Evolutionary conservation across 805 yeast genomes (phyloP), one percentile per base, ranked within the genome.

Genomic region (Starmerella sirachaensis): DNA sequence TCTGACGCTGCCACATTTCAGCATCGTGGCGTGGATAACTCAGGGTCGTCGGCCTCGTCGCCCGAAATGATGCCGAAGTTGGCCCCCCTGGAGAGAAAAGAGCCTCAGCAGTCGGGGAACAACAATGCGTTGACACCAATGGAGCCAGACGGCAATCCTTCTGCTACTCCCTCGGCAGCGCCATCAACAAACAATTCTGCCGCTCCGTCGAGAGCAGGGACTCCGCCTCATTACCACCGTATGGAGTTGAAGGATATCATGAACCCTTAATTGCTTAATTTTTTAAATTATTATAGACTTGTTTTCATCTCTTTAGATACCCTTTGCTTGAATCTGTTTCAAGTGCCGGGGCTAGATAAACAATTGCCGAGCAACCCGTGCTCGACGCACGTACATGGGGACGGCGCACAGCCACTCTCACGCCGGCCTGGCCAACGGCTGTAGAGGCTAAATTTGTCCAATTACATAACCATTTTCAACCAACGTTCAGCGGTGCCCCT

Each of bases 221-320:
- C 44, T 20, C 44, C 47, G 17, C 34, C 35, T 10, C 10, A 31
- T 8, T 24, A 16, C 19, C 32, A 37, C 31, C 44, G 46, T 2
- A 43, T 47, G 27, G 40, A 46, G 3, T 31, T 49, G 31, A 41
- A 40, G 28, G 50, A 45, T 21, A 37, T 49, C 17, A 44, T 49
- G 27, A 49, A 49, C 18, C 37, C 32, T 11, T 35, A 29, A 18
- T 32, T 21, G 6, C 8, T n/a, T 5, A 8, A 6, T 12, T 25
- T 10, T 25, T 14, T 25, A 33, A 18, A 25, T 33, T 26, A 33
- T 33, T 18, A n/a, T 33, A 20, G 30, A 25, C 26, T 23, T 19
- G 36, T 25, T n/a, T n/a, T n/a, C n/a, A n/a, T n/a, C n/a, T n/a
- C n/a, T n/a, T n/a, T n/a, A n/a, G n/a, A n/a, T n/a, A n/a, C n/a